Evolutionary conservation across 2,329 filamentous ascomycete genomes (phyloP).

Genomic region (Ascomycota sp.): DNA sequence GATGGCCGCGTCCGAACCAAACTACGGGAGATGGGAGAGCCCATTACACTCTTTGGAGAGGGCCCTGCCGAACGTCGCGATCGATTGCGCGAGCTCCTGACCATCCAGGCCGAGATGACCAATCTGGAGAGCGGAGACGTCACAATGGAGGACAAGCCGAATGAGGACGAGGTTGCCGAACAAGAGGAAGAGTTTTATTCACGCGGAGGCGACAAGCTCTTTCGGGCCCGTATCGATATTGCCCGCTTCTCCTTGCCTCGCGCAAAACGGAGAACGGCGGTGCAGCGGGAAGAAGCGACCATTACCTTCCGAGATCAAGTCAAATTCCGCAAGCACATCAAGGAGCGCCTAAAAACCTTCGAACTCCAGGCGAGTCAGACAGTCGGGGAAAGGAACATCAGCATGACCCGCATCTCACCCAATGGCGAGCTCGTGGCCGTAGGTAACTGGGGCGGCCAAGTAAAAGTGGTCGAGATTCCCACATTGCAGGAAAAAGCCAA

Average conservation of each 20-base stretch:
- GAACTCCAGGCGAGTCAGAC: conserved; percentile 88
- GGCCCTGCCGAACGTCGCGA: conserved; percentile 68
- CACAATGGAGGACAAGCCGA: conserved; percentile 35
- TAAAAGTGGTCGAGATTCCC: conserved; percentile 69
- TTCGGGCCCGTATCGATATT: conserved; percentile 57
- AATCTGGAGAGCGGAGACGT: conserved; percentile 33
- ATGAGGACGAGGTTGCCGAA: conserved; percentile 42
- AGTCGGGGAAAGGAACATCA: conserved; percentile 72
- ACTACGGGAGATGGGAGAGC: conserved; percentile 73
- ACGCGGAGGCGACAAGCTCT: conserved; percentile 48
- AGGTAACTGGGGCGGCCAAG: conserved; percentile 78
- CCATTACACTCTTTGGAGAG: conserved; percentile 85
- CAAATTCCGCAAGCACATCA: conserved; percentile 73
- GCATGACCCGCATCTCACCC: conserved; percentile 77
- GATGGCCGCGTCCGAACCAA: conserved; percentile 64
- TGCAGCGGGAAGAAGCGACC: conserved; percentile 57
- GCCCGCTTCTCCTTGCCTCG: conserved; percentile 65
- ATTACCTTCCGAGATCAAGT: conserved; percentile 79
- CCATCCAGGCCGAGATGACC: conserved; percentile 43
- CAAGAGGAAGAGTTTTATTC: conserved; percentile 92
- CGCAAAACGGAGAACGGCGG: conserved; percentile 52
- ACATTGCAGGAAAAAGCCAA: conserved; percentile 54
- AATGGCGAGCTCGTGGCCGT: conserved; percentile 65
- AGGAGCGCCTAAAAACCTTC: conserved; percentile 59
- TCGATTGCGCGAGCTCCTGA: conserved; percentile 59